Percentiles rank a stretch among this genome's conserved stretches.
These are phyloP conservation scores for Haematococcus lacustris DNA, from an alignment of 139 green algal genomes.

Conservation along the genomic window DNA sequence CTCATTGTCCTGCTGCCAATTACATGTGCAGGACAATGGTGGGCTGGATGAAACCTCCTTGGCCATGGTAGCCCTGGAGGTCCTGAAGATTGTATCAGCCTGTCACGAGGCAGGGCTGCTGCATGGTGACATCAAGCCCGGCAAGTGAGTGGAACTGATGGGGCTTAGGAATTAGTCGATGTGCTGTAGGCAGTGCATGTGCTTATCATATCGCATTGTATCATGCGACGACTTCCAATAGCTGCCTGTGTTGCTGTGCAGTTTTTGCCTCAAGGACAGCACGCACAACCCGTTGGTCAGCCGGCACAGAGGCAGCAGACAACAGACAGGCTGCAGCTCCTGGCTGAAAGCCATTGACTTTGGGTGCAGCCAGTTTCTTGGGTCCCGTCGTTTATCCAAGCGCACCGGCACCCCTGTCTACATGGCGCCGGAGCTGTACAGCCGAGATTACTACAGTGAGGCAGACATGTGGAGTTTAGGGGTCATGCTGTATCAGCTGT, in stretches of 20 bases:
- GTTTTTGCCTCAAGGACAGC: slow-evolving; percentile 31
- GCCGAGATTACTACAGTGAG: slow-evolving; percentile 55
- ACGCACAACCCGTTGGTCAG: slow-evolving; percentile 1
- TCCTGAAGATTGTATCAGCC: slow-evolving; percentile 21
- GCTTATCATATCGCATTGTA: neutral
- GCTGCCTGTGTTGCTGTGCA: too few species aligned
- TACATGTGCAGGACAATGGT: slow-evolving; percentile 15
- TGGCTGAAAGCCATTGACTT: slow-evolving; percentile 55
- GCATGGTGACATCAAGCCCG: slow-evolving; percentile 24
- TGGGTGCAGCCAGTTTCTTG: slow-evolving; percentile 38
- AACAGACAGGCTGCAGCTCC: neutral
- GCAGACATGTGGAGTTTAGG: slow-evolving; percentile 75
- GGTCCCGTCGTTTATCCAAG: slow-evolving; percentile 25
- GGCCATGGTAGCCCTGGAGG: slow-evolving; percentile 29
- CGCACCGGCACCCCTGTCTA: slow-evolving; percentile 72
- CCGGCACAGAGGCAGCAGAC: neutral
- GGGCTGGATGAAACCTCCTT: slow-evolving; percentile 19
- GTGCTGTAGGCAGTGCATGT: neutral
- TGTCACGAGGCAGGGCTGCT: slow-evolving; percentile 31
- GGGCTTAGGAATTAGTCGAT: neutral
- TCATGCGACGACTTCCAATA: neutral
- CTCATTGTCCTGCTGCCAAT: too few species aligned
- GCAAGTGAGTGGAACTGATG: slow-evolving; percentile 4
- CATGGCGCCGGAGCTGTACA: slow-evolving; percentile 78
- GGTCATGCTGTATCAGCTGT: slow-evolving; percentile 72